Percentiles rank a stretch among this genome's conserved stretches.
Evolutionary conservation across 768 basidiomycete genomes (phyloP).

Genomic region (Lenzites betulinus): DNA sequence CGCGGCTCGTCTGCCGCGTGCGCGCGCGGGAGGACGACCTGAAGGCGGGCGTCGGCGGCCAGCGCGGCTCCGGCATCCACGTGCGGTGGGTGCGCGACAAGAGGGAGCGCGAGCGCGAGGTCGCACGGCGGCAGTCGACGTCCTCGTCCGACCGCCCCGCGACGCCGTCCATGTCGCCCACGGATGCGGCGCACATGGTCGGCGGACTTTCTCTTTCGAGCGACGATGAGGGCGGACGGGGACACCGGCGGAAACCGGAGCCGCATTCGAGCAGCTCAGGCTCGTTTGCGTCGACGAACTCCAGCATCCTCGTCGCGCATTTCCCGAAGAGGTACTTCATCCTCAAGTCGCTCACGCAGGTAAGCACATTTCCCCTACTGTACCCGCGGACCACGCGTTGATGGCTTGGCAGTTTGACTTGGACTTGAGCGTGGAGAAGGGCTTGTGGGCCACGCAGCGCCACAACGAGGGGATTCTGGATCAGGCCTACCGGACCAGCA

Average conservation of each 20-base stretch:
- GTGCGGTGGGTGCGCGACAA: slow-evolving; percentile 75
- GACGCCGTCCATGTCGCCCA: slow-evolving; percentile 24
- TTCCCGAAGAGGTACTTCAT: slow-evolving; percentile 94
- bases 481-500: slow-evolving; percentile 89
- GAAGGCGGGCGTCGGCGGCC: slow-evolving; percentile 88
- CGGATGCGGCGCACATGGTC: slow-evolving; percentile 21
- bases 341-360: slow-evolving; percentile 83
- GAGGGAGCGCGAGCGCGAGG: slow-evolving; percentile 39
- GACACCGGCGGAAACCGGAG: slow-evolving; percentile 19
- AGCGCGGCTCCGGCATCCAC: slow-evolving; percentile 86
- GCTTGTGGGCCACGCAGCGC: slow-evolving; percentile 89
- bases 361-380: slow-evolving; percentile 29
- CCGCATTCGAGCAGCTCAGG: slow-evolving; percentile 58
- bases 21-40: slow-evolving; percentile 82
- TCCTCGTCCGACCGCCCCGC: slow-evolving; percentile 25
- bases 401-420: slow-evolving; percentile 59
- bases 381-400: neutral
- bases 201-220: slow-evolving; percentile 39
- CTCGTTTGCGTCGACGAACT: slow-evolving; percentile 80
- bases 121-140: slow-evolving; percentile 23
- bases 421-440: slow-evolving; percentile 75
- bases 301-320: slow-evolving; percentile 70
- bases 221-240: slow-evolving; percentile 39
- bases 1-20: slow-evolving; percentile 79
- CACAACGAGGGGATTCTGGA: slow-evolving; percentile 93